Conservation (phyloP, 208 protist species). For the Porcisia hertigi region DNA sequence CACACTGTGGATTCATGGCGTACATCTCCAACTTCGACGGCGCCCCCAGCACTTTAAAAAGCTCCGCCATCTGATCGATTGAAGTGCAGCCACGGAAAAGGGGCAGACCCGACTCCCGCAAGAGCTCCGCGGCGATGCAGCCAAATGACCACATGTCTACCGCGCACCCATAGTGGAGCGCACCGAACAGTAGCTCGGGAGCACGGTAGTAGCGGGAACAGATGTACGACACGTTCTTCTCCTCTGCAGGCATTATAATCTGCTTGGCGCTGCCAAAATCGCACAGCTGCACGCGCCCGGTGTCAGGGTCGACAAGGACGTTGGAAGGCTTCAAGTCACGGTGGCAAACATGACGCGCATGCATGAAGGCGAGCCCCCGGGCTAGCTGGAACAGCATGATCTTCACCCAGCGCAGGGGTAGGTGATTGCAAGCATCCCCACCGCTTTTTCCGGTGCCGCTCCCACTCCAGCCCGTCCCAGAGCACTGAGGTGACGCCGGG, state of each 20-base stretch:
- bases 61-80: conserved; percentile 97
- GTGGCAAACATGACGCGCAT: conserved; percentile 77
- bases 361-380: conserved; percentile 94
- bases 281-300: conserved; percentile 76
- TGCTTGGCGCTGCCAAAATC: conserved; percentile 91
- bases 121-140: conserved; percentile 96
- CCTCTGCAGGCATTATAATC: conserved; percentile 45
- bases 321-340: conserved; percentile 93
- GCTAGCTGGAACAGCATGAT: conserved; percentile 96
- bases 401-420: conserved; percentile 70
- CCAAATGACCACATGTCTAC: conserved; percentile 95
- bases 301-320: conserved; percentile 76
- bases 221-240: conserved; percentile 91
- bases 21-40: conserved; percentile 92
- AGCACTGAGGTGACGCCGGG: conserved; percentile 2
- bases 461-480: background rate
- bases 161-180: conserved; percentile 79
- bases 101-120: conserved; percentile 66
- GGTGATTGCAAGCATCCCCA: background rate
- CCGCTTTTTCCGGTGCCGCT: background rate
- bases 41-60: conserved; percentile 96
- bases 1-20: conserved; percentile 96
- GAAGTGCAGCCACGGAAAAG: conserved; percentile 94
- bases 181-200: conserved; percentile 93
- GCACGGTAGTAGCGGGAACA: conserved; percentile 96